Base-by-base conservation (phyloP, 2,329 filamentous ascomycete species). In the Monilinia laxa region DNA sequence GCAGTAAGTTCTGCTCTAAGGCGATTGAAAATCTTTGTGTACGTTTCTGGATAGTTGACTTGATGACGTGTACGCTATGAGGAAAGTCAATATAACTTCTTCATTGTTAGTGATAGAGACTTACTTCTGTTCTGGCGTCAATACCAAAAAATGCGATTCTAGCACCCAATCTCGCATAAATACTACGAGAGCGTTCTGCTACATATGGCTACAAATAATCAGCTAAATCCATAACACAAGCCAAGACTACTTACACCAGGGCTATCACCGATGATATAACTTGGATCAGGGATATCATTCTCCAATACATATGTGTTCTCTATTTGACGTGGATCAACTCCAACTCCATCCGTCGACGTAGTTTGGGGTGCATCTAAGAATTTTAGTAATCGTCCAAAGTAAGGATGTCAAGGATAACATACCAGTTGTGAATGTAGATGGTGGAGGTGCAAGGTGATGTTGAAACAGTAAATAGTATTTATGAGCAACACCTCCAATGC, bases 381-480 rank as follows among this genome's bases (percentile, higher is more conserved):
- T 45, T 12, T 75, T 63, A 73, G 68, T 57, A 35, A 14, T n/a
- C n/a, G 7, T 51, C 28, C 51, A 38, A 51, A 28, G 14, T 0
- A 25, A 35, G 5, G 14, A 25, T 38, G n/a, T 10, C 6, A 49
- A 31, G 12, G 70, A 77, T 65, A 70, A 77, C 78, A 81, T 85
- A 82, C 90, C 90, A 1, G 91, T 91, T 3, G 92, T 97, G 77
- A 89, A 97, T 0, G 93, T 97, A 40, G 91, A 93, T 69, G 85
- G 82, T 0, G 94, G 93, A 1, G 94, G 94, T 16, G 93, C 86
- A 60, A 96, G 81, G 74, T 97, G 94, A 73, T 99, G 95, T 79
- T 99, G 95, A 79, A 99, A 99, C 12, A 99, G 85, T 85, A 98
- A 86, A 77, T 99, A 99, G 79, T 98, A 98, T 79, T 99, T 99